phyloP scores from a whole-genome alignment of 2,329 filamentous ascomycete species.

The Chaetomiaceae sp. region DNA sequence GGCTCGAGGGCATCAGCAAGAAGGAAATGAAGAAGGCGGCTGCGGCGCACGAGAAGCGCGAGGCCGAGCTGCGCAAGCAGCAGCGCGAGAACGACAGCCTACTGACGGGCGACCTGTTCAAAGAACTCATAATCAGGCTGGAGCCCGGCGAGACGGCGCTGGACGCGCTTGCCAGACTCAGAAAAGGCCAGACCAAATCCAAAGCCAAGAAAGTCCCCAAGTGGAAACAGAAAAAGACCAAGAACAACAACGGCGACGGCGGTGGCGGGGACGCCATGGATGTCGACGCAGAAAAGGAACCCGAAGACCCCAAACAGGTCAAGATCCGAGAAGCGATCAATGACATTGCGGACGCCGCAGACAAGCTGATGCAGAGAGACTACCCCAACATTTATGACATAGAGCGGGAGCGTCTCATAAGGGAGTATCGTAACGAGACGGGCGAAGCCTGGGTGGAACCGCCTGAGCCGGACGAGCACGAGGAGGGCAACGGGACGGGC shows the following conservation, averaged over 20 bases:
- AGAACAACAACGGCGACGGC: conserved; percentile 41
- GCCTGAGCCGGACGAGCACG: conserved; percentile 27
- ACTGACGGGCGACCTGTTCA: conserved; percentile 73
- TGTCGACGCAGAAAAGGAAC: conserved; percentile 55
- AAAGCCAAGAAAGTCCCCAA: conserved; percentile 57
- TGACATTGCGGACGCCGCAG: conserved; percentile 81
- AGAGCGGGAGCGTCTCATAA: conserved; percentile 75
- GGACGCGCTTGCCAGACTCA: conserved; percentile 79
- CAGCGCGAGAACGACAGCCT: conserved; percentile 80
- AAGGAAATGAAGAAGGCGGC: conserved; percentile 88
- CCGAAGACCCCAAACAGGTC: conserved; percentile 63
- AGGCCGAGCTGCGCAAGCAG: conserved; percentile 67
- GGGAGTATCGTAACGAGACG: conserved; percentile 79
- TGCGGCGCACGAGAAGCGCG: conserved; percentile 80
- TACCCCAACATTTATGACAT: conserved; percentile 88
- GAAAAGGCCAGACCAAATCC: conserved; percentile 58
- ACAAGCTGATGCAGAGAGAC: conserved; percentile 76
- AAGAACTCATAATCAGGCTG: conserved; percentile 64
- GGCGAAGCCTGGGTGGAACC: conserved; percentile 73
- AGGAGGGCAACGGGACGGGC: conserved; percentile 28
- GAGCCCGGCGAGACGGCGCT: conserved; percentile 80
- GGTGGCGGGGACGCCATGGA: conserved; percentile 60
- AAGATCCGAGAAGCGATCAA: conserved; percentile 70
- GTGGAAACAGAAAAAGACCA: conserved; percentile 67
- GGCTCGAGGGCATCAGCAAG: conserved; percentile 88